Base-by-base conservation (phyloP, 1,284 basidiomycete species). In the Moesziomyces antarcticus region DNA sequence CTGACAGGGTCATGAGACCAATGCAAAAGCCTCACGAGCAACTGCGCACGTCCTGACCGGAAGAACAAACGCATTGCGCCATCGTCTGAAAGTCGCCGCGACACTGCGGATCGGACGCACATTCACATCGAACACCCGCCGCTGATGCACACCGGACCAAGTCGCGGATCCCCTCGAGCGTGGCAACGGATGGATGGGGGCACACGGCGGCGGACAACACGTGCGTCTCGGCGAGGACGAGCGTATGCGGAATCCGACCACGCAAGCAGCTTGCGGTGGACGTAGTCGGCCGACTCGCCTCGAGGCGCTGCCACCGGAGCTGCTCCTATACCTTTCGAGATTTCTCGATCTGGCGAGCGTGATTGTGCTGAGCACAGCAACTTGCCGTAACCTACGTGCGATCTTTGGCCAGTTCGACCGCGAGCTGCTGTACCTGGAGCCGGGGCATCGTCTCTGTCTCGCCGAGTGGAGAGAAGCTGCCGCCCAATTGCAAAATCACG, bases 401-500 rank as follows among this genome's bases (percentile, higher is more conserved):
- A 56, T 52, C 9, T 71, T 65, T 21, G 40, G 27, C 6, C 68
- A 71, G 27, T 71, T 71, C 44, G 68, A 61, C 45, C 52, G 68
- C 53, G 50, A 60, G 48, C 45, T 63, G 24, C 49, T 71, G 5
- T 71, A 56, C 40, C 42, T 71, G 16, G 68, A 71, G 22, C 68
- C 68, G 10, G 30, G 43, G 1, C 62, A 71, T 50, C 53, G 68
- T 9, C 57, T 71, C 13, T 65, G 61, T 33, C 42, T 71, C 18
- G 50, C 57, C 10, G 68, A 71, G 35, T 71, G 68, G 68, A 61
- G 68, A 37, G 54, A 71, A 9, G 68, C 68, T 1, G 68, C 68
- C 3, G 44, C 54, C 13, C 40, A 56, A 25, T 24, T 68, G 10
- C 50, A 54, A 3, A 3, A 13, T 1, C 40, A 54, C 20, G 42